phyloP scores from a whole-genome alignment of 306 rosid species.

The Fagus sylvatica region DNA sequence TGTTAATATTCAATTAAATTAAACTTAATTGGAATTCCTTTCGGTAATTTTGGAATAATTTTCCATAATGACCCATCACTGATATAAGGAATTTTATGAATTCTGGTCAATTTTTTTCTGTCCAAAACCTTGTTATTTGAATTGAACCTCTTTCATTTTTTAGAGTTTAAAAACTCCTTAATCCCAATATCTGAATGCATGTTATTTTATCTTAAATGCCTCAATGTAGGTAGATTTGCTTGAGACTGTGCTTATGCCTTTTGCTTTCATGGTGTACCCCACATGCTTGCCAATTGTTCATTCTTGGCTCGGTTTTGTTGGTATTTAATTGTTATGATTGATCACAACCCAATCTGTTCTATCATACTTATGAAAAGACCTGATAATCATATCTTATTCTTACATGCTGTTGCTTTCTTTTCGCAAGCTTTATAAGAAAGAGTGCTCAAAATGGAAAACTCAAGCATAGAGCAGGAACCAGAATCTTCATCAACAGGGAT shows the following conservation, averaged over 20 bases:
- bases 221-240: not conserved
- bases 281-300: conserved; percentile 2
- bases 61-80: no score
- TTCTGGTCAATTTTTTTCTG: no score
- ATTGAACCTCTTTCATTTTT: no score
- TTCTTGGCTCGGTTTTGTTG: not conserved
- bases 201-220: no score
- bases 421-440: conserved; percentile 18
- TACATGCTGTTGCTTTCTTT: conserved; percentile 2
- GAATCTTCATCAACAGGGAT: conserved; percentile 38
- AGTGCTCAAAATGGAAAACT: conserved; percentile 41
- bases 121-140: no score
- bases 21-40: no score
- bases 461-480: conserved; percentile 33
- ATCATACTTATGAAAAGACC: not conserved
- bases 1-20: no score
- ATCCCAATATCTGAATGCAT: no score
- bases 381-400: conserved; percentile 15
- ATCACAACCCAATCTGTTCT: not conserved
- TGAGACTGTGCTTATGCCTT: not conserved
- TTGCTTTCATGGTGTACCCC: not conserved
- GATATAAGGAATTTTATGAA: no score
- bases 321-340: not conserved
- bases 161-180: no score
- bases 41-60: no score